Evolutionary conservation across 805 yeast species (phyloP), one percentile per base, ranked within the genome.

Genomic region (Candida railenensis): DNA sequence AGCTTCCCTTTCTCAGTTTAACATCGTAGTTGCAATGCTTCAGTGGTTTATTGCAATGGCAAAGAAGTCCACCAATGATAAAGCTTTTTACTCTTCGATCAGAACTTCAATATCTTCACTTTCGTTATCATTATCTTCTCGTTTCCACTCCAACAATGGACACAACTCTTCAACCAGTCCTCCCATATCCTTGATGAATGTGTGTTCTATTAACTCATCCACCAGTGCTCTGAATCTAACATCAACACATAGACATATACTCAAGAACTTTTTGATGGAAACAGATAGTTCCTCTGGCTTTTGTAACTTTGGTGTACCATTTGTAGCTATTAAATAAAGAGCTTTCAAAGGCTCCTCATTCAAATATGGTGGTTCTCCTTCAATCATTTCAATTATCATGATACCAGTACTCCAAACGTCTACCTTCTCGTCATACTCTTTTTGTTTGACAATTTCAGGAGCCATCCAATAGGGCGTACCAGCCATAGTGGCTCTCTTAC

Each of bases 401-500:
- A 86, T 87, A 40, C 94, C 94, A 48, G 87, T 66, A 2, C 89
- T 82, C 94, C 94, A 86, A 20, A 87, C 83, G 58, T 86, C 94
- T 22, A 86, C 89, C 61, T 87, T 87, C 43, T 86, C 88, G 42
- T 86, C 94, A 58, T 86, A 86, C 52, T 85, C 89, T 57, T 85
- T 84, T 57, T 84, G 88, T 55, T 81, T 82, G 34, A 86, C 90
- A 38, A 86, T 90, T 64, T 86, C 94, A 1, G 94, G 94, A 0
- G 94, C 94, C 94, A 94, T 94, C 99, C 99, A 94, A 65, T 94
- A 94, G 11, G 99, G 99, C 0, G 99, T 94, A 14, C 99, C 99
- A 15, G 94, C 99, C 96, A 94, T 89, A 3, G 99, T 94, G 2
- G 96, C 90, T 63, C 99, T 82, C 65, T 92, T 91, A 60, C 50